A percentile compares a stretch with the other conserved stretches of the same genome.
These are phyloP conservation scores for Sungouiella blattae DNA, from an alignment of 805 yeast genomes.

Conservation along the genomic window DNA sequence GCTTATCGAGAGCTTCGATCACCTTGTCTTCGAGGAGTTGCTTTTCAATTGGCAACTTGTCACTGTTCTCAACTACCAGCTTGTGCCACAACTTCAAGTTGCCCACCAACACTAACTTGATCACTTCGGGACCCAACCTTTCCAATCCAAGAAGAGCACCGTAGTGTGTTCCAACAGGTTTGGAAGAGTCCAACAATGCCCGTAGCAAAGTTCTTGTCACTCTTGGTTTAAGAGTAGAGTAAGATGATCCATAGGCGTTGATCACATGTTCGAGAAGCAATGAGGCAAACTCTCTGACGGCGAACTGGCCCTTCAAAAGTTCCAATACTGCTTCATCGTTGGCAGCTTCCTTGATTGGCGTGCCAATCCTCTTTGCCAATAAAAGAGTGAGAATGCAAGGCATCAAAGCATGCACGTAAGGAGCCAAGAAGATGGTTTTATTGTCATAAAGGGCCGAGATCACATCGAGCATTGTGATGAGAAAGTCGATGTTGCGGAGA, in stretches of 20 bases:
- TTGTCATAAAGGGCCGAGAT: slow-evolving; percentile 81
- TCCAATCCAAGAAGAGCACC: slow-evolving; percentile 86
- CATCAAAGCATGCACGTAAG: slow-evolving; percentile 93
- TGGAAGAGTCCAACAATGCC: slow-evolving; percentile 81
- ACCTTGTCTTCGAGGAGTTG: slow-evolving; percentile 44
- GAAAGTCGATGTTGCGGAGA: slow-evolving; percentile 62
- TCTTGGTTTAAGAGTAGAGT: slow-evolving; percentile 86
- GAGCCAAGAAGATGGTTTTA: slow-evolving; percentile 83
- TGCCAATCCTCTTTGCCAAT: slow-evolving; percentile 85
- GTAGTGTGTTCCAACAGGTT: slow-evolving; percentile 84
- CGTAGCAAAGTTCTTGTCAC: slow-evolving; percentile 89
- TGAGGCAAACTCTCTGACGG: slow-evolving; percentile 86
- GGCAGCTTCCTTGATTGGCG: slow-evolving; percentile 36
- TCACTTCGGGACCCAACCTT: slow-evolving; percentile 83
- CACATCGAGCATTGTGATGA: slow-evolving; percentile 85
- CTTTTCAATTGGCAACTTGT: slow-evolving; percentile 43
- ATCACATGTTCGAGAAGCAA: slow-evolving; percentile 77
- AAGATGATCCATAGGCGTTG: slow-evolving; percentile 74
- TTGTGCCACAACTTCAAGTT: slow-evolving; percentile 79
- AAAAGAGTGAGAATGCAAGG: slow-evolving; percentile 92
- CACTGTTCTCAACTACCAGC: slow-evolving; percentile 46
- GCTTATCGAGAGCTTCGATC: slow-evolving; percentile 51
- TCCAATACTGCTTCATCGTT: slow-evolving; percentile 22
- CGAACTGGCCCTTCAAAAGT: slow-evolving; percentile 39
- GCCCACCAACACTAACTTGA: slow-evolving; percentile 78